These are phyloP conservation scores for Darksidea phi DNA, from an alignment of 495 filamentous ascomycete genomes.

Conservation along the genomic window DNA sequence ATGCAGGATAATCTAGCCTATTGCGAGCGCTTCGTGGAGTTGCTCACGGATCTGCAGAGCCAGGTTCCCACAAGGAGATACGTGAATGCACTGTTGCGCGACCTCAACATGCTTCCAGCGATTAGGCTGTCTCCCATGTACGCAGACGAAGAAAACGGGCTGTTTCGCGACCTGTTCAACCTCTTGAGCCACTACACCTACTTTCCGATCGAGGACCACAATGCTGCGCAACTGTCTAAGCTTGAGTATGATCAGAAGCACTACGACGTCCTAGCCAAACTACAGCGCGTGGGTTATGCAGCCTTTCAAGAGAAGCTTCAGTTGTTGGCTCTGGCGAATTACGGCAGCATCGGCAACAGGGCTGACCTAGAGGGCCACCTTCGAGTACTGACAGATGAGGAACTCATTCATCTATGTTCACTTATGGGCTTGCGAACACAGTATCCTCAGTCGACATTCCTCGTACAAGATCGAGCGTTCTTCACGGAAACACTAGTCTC, in stretches of 20 bases:
- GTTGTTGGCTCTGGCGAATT: conserved; percentile 87
- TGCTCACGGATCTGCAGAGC: conserved; percentile 85
- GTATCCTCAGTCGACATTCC: conserved; percentile 69
- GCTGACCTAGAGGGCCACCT: conserved; percentile 77
- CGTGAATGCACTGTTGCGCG: conserved; percentile 86
- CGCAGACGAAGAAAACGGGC: conserved; percentile 66
- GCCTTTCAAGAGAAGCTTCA: conserved; percentile 87
- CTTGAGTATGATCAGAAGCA: conserved; percentile 77
- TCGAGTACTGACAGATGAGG: conserved; percentile 65
- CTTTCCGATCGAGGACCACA: conserved; percentile 91
- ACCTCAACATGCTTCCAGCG: conserved; percentile 83
- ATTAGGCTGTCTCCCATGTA: conserved; percentile 78
- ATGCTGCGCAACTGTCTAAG: conserved; percentile 68
- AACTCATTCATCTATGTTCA: conserved; percentile 66
- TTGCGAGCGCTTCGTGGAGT: conserved; percentile 89
- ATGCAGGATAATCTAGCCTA: conserved; percentile 67
- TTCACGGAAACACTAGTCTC: conserved; percentile 75
- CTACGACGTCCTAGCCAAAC: conserved; percentile 67
- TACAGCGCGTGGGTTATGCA: conserved; percentile 80
- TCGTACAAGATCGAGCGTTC: conserved; percentile 65
- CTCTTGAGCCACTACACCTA: conserved; percentile 80
- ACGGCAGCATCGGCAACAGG: conserved; percentile 78
- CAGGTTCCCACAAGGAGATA: conserved; percentile 93
- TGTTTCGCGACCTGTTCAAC: conserved; percentile 77
- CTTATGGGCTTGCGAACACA: conserved; percentile 72